Evolutionary conservation across 2,329 filamentous ascomycete species (phyloP), one percentile per base, ranked within the genome.

Genomic region (Fusarium xylarioides): DNA sequence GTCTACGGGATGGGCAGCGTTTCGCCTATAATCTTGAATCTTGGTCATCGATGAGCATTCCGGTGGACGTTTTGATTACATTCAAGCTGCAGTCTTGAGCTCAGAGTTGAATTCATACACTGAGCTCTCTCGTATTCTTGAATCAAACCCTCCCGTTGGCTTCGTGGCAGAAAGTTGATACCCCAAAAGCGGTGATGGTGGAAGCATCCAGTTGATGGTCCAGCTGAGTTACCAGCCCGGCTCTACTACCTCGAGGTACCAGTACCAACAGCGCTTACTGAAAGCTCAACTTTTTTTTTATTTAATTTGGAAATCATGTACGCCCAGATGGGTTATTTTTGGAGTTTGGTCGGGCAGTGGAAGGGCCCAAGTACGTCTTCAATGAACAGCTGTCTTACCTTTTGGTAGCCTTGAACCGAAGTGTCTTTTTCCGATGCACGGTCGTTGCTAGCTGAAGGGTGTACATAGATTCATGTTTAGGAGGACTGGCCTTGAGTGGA

Each of bases 141-240:
- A 71, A 73, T 77, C 70, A 76, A 73, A 53, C 75, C 62, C 66
- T 44, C 63, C 68, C 70, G 60, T 70, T 74, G 73, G 74, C 68
- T 75, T 76, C 62, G 74, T 72, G 75, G 75, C 73, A 78, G 73
- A 78, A 79, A 75, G 77, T 79, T 82, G 77, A 84, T 83, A 83
- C 81, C 80, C 80, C 76, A 79, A 78, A 79, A 77, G 61, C 69
- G 70, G 71, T 68, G 73, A 75, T 65, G 74, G 61, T 62, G 72
- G 71, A 70, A 75, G 66, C 62, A 76, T 68, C 28, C 64, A 49
- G 73, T 58, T 62, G 70, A 76, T 73, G 66, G 71, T 59, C 67
- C 50, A 65, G 64, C 68, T 75, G 68, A 61, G 68, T 55, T 66
- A 44, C 57, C 60, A 57, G 63, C 60, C 56, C 68, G 44, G 60